phyloP scores from a whole-genome alignment of 495 filamentous ascomycete species.

The Articulospora tetracladia region DNA sequence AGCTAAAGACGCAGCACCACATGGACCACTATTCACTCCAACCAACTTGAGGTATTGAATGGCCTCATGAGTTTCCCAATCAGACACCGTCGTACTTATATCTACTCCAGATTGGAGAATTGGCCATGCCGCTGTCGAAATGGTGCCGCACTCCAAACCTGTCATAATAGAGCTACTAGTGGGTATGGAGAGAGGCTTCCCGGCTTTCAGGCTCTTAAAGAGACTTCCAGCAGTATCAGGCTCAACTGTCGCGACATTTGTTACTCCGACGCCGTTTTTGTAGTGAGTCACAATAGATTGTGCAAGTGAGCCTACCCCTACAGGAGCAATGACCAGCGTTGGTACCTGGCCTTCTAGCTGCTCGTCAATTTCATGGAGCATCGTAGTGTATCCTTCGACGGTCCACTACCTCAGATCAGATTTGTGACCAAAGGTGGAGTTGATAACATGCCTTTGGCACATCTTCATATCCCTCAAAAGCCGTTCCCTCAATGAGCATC shows the following conservation, averaged over 20 bases:
- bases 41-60: constrained; percentile 38
- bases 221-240: constrained; percentile 55
- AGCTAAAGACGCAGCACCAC: constrained; percentile 53
- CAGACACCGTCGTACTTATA: constrained; percentile 49
- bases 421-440: background rate
- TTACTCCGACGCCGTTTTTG: constrained; percentile 34
- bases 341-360: constrained; percentile 54
- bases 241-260: constrained; percentile 48
- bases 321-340: constrained; percentile 40
- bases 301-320: constrained; percentile 57
- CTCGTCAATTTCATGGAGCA: constrained; percentile 58
- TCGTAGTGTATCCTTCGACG: constrained; percentile 69
- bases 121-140: constrained; percentile 55
- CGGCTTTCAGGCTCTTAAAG: constrained; percentile 40
- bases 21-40: constrained; percentile 50
- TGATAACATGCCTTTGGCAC: constrained; percentile 37
- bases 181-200: constrained; percentile 35
- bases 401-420: constrained; percentile 50
- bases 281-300: constrained; percentile 51
- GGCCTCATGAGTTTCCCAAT: constrained; percentile 45
- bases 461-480: constrained; percentile 58
- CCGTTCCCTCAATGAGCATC: constrained; percentile 63
- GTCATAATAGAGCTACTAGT: constrained; percentile 56
- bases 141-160: constrained; percentile 60
- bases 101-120: constrained; percentile 46